Evolutionary conservation across 192 early-diverging fungal genomes (phyloP).

Genomic region (Chytriomyces sp.): DNA sequence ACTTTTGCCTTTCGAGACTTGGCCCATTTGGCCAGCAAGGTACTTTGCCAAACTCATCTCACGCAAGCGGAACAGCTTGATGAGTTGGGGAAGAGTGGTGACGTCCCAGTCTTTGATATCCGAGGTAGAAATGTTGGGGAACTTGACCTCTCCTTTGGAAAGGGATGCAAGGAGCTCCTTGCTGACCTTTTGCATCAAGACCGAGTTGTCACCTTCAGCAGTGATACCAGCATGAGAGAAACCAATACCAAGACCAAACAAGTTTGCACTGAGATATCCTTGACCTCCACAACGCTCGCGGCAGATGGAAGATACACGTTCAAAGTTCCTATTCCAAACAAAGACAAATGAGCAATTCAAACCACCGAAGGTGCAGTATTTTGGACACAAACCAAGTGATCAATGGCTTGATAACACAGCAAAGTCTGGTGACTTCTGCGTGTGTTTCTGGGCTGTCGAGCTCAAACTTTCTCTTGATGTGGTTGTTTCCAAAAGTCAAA

Average conservation of each 20-base stretch:
- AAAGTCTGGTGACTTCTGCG: conserved; percentile 69
- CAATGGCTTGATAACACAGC: conserved; percentile 74
- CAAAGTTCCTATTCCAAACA: conserved; percentile 61
- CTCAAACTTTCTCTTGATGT: conserved; percentile 73
- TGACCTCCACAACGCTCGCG: conserved; percentile 77
- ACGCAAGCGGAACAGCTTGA: conserved; percentile 46
- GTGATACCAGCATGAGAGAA: conserved; percentile 81
- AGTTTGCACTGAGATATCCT: conserved; percentile 71
- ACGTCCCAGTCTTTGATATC: conserved; percentile 58
- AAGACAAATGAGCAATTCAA: background rate
- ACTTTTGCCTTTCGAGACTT: conserved; percentile 56
- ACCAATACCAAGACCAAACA: conserved; percentile 69
- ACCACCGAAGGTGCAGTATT: background rate
- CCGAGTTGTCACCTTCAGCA: conserved; percentile 80
- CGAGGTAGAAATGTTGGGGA: conserved; percentile 48
- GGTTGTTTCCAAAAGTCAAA: conserved; percentile 79
- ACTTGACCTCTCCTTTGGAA: conserved; percentile 50
- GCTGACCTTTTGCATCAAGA: conserved; percentile 77
- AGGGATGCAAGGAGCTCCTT: conserved; percentile 72
- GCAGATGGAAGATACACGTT: conserved; percentile 68
- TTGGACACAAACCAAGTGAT: conserved; percentile 11
- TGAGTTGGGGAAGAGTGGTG: conserved; percentile 45
- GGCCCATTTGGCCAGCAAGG: conserved; percentile 39
- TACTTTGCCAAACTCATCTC: conserved; percentile 43
- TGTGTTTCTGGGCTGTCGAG: conserved; percentile 48